phyloP scores from a whole-genome alignment of 2,329 filamentous ascomycete genomes.

The Penicillium expansum region DNA sequence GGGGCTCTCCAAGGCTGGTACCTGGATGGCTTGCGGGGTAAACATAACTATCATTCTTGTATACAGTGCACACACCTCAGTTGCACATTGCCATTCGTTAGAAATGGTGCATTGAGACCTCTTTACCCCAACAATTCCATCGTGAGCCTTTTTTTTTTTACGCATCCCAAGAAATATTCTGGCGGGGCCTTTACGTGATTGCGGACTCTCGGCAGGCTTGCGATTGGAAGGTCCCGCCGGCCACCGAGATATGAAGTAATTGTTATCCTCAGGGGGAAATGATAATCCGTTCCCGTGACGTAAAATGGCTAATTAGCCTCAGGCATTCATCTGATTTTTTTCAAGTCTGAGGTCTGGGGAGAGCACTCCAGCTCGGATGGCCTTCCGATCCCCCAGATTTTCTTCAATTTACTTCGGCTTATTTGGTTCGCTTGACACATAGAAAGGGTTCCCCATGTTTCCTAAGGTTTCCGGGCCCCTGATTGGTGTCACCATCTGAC shows the following conservation, averaged over 20 bases:
- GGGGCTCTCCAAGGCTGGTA: slow-evolving; percentile 16
- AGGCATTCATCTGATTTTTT: background rate
- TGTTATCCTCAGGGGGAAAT: slow-evolving; percentile 7
- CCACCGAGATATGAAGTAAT: slow-evolving; percentile 19
- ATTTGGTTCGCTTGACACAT: background rate
- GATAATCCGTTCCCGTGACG: slow-evolving; percentile 14
- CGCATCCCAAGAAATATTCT: background rate
- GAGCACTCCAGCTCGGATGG: background rate
- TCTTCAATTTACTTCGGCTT: background rate
- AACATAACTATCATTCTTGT: slow-evolving; percentile 10
- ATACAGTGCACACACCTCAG: slow-evolving; percentile 6
- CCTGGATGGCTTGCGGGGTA: slow-evolving; percentile 27
- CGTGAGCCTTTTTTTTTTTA: background rate
- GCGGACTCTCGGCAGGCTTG: slow-evolving; percentile 16
- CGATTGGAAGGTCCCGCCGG: slow-evolving; percentile 26
- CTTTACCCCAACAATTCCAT: slow-evolving; percentile 1
- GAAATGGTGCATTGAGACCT: slow-evolving; percentile 6
- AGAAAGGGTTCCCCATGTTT: background rate
- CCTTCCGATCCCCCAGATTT: background rate
- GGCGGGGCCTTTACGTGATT: slow-evolving; percentile 25
- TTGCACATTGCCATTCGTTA: slow-evolving; percentile 1
- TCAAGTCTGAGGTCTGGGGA: background rate
- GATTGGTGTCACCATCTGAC: background rate
- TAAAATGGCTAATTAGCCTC: background rate
- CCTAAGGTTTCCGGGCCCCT: background rate